phyloP scores from a whole-genome alignment of 768 basidiomycete genomes.

The Suillus decipiens region DNA sequence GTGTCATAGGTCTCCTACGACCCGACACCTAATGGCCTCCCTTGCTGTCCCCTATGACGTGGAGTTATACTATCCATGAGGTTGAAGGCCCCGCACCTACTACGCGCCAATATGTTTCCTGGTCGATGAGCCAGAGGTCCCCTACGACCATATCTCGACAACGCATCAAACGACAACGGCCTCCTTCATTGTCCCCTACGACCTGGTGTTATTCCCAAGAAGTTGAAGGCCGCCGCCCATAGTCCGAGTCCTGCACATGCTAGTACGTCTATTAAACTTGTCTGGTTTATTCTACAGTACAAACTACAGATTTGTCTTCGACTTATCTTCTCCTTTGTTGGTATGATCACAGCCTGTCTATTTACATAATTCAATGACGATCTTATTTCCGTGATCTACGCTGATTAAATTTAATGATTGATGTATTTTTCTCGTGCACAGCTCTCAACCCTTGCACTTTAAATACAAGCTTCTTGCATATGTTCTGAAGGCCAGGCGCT shows the following conservation, averaged over 20 bases:
- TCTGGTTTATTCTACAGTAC: background rate
- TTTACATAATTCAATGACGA: no score
- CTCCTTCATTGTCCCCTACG: background rate
- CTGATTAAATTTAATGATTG: background rate
- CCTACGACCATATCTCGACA: constrained; percentile 1
- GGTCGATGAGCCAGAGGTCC: background rate
- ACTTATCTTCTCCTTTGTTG: background rate
- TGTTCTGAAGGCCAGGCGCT: background rate
- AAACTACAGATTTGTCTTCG: background rate
- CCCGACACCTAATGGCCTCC: background rate
- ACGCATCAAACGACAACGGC: background rate
- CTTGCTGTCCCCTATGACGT: background rate
- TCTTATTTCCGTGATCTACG: background rate
- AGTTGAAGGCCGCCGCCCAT: background rate
- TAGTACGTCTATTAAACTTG: background rate
- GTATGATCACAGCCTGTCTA: background rate
- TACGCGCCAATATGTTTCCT: background rate
- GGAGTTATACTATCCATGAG: background rate
- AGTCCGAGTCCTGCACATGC: background rate
- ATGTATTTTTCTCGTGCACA: background rate
- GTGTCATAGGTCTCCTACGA: constrained; percentile 2
- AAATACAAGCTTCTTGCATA: background rate
- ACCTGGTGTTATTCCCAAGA: background rate
- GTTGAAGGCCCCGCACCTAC: background rate
- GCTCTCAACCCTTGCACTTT: background rate